Conservation (phyloP, 1,139 yeast species). For the Scheffersomyces segobiensis region DNA sequence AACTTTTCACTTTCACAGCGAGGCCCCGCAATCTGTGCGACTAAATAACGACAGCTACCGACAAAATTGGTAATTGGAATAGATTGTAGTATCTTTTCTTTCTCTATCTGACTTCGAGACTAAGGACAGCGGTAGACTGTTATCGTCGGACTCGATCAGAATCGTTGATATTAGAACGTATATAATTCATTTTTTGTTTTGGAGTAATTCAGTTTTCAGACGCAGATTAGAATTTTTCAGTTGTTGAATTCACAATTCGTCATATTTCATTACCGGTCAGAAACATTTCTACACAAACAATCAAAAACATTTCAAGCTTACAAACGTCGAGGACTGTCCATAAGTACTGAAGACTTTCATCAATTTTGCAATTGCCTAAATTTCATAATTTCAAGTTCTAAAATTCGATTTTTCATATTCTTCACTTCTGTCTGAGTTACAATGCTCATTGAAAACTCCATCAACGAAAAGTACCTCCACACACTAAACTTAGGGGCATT, state of each 20-base stretch:
- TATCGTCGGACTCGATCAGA: neutral
- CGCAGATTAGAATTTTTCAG: too few species aligned
- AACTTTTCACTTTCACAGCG: neutral
- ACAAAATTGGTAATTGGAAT: neutral
- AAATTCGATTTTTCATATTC: neutral
- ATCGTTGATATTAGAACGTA: neutral
- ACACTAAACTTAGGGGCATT: constrained; percentile 42
- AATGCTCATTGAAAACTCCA: constrained; percentile 25
- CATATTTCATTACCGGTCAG: neutral
- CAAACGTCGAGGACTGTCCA: neutral
- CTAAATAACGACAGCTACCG: neutral
- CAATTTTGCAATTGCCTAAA: neutral
- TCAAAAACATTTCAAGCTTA: neutral
- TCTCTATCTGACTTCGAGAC: neutral
- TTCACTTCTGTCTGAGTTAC: neutral
- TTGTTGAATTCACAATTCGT: too few species aligned
- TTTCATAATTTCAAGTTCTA: neutral
- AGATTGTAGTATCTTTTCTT: neutral
- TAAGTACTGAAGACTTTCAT: neutral
- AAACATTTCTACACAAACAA: neutral
- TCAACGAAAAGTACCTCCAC: constrained; percentile 22
- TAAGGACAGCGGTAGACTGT: neutral
- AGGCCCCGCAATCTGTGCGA: neutral
- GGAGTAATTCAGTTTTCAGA: neutral
- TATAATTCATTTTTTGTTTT: too few species aligned